phyloP scores from a whole-genome alignment of 2,329 filamentous ascomycete genomes.

The Alternaria angustiovoidea region DNA sequence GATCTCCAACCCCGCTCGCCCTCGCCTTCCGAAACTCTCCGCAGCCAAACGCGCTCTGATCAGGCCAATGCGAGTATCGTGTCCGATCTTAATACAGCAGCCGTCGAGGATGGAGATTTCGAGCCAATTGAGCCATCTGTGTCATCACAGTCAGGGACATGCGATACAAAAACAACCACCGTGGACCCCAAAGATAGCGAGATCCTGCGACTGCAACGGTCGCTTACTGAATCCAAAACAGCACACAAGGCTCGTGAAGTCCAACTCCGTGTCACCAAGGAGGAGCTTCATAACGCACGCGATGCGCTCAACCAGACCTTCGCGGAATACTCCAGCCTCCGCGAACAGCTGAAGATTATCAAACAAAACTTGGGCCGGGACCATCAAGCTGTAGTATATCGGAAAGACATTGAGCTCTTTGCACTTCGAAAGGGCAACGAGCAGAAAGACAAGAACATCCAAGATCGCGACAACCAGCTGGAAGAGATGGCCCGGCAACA shows the following conservation, averaged over 20 bases:
- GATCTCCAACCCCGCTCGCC: constrained; percentile 16
- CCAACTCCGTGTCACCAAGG: constrained; percentile 32
- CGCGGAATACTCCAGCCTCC: constrained; percentile 38
- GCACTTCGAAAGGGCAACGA: constrained; percentile 47
- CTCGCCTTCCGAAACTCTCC: constrained; percentile 38
- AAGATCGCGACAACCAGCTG: constrained; percentile 38
- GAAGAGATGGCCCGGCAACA: constrained; percentile 39
- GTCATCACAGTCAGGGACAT: constrained; percentile 12
- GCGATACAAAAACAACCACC: constrained; percentile 13
- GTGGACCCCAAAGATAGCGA: constrained; percentile 36
- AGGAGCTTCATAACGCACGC: constrained; percentile 41
- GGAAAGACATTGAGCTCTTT: constrained; percentile 50
- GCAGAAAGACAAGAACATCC: constrained; percentile 45
- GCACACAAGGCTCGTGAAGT: constrained; percentile 37
- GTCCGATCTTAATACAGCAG: constrained; percentile 10
- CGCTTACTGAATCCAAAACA: constrained; percentile 38
- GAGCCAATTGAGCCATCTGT: constrained; percentile 1
- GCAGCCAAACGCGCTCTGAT: constrained; percentile 28
- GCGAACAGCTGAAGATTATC: constrained; percentile 43
- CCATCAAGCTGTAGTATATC: constrained; percentile 45
- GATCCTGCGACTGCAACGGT: constrained; percentile 38
- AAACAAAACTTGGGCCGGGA: constrained; percentile 42
- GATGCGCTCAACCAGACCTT: constrained; percentile 42
- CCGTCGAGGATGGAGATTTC: constrained; percentile 15
- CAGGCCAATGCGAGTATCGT: constrained; percentile 28